Base-by-base conservation (phyloP, 2,329 filamentous ascomycete species). In the Aspergillus piperis region DNA sequence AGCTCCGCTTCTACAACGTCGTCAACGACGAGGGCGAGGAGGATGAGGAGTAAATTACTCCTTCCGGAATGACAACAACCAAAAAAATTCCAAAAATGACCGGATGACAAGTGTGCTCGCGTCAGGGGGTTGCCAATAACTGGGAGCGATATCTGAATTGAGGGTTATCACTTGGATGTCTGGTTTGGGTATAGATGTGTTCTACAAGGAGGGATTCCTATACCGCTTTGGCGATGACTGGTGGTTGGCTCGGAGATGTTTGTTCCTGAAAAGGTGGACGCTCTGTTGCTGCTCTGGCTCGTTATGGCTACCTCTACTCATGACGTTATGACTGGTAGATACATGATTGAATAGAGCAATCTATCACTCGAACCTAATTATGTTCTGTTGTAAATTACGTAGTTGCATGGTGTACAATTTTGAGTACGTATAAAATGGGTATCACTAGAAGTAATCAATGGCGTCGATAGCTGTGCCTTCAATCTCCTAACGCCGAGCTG, bases 1-100 rank as follows among this genome's bases (percentile, higher is more conserved):
- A 97, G 87, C 90, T 99, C 83, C 93, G 96, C 86, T 99, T 99
- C 93, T 99, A 96, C 92, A 99, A 99, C 87, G 93, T 99, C 78
- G 94, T 97, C 77, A 95, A 96, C 83, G 95, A 99, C 81, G 94
- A 93, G 80, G 93, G 87, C 73, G 95, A 98, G 72, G 95, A 99
- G 78, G 95, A 99, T 79, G 95, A 99, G 78, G 95, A 99, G 82
- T 99, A 97, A 87, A 88, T 74, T 73, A 60, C 58, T 63, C 55
- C 48, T 58, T 32, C 19, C 17, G 39, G n/a, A 62, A 64, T 60
- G 61, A 63, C 50, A 70, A 68, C 62, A 70, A 68, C 62, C n/a
- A 66, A 66, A 70, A 59, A 48, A 54, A 41, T 30, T 30, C 52
- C 19, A 21, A 57, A 49, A 49, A 57, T 25, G 25, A 55, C 21